A percentile compares a stretch with the other conserved stretches of the same genome.
Conservation (phyloP, 176 grass and related monocot genomes). For the Ampelocalamus luodianensis region DNA sequence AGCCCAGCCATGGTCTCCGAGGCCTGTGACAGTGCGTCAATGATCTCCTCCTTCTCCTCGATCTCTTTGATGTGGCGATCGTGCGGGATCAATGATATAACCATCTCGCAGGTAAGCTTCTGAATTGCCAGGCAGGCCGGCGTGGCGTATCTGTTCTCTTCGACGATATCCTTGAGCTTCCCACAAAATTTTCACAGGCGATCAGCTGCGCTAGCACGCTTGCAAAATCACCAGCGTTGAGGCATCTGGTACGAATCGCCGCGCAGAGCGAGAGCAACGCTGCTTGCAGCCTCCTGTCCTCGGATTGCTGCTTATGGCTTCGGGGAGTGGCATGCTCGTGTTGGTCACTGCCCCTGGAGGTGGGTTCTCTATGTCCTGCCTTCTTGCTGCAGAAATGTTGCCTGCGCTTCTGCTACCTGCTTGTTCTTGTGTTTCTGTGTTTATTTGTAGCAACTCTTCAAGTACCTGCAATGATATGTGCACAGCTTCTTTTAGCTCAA, state of each 20-base stretch:
- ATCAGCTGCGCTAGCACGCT: background rate
- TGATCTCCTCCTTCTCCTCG: background rate
- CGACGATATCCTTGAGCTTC: background rate
- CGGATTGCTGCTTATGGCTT: background rate
- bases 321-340: no score
- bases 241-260: background rate
- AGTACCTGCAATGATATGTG: background rate
- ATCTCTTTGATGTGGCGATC: background rate
- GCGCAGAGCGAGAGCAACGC: background rate
- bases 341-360: background rate
- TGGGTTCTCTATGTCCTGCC: background rate
- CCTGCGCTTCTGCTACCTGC: background rate
- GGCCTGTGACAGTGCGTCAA: background rate
- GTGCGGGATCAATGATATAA: background rate
- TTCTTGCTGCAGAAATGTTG: no score
- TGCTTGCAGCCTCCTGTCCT: background rate
- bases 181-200: background rate
- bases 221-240: background rate
- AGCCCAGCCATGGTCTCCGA: background rate
- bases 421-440: background rate
- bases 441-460: background rate
- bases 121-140: background rate
- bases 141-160: background rate
- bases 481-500: background rate
- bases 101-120: constrained; percentile 2